These are phyloP conservation scores for Didymella lethalis DNA, from an alignment of 2,329 filamentous ascomycete genomes.

Conservation along the genomic window DNA sequence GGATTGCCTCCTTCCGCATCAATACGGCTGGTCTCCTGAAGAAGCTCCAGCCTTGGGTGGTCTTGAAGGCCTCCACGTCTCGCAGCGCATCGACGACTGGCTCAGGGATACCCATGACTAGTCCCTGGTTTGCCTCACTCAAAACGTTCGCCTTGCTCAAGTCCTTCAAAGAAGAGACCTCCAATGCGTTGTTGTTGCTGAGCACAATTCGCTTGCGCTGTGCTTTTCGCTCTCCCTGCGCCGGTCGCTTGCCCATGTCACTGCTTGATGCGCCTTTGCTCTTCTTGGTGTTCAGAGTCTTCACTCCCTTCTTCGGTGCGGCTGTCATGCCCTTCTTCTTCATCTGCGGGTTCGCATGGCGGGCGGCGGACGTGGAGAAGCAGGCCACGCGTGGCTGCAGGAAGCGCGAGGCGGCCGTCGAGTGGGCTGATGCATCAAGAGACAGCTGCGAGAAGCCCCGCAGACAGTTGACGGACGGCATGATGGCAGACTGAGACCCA, in stretches of 20 bases:
- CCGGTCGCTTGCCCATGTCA: constrained; percentile 63
- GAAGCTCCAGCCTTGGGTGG: constrained; percentile 84
- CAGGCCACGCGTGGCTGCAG: constrained; percentile 37
- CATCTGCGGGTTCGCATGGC: constrained; percentile 32
- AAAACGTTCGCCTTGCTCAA: constrained; percentile 63
- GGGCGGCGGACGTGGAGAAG: constrained; percentile 48
- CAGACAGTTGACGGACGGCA: constrained; percentile 46
- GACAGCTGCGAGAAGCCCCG: constrained; percentile 45
- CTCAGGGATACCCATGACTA: constrained; percentile 73
- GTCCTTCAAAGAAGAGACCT: constrained; percentile 72
- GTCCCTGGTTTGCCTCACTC: constrained; percentile 61
- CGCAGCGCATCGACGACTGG: constrained; percentile 79
- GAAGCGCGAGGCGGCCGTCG: constrained; percentile 36
- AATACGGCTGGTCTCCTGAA: constrained; percentile 84
- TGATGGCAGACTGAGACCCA: constrained; percentile 35
- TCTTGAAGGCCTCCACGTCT: constrained; percentile 88
- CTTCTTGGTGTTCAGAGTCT: constrained; percentile 54
- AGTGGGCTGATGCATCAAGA: constrained; percentile 35
- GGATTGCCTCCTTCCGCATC: constrained; percentile 78
- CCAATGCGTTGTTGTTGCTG: constrained; percentile 91
- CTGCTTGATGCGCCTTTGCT: constrained; percentile 51
- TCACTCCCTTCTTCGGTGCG: constrained; percentile 48
- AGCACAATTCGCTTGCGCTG: constrained; percentile 88
- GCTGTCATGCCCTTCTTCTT: constrained; percentile 41
- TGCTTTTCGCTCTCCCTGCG: constrained; percentile 83